Percentiles rank a stretch among this genome's conserved stretches.
phyloP scores from a whole-genome alignment of 495 filamentous ascomycete species.

The Cercophora newfieldiana region DNA sequence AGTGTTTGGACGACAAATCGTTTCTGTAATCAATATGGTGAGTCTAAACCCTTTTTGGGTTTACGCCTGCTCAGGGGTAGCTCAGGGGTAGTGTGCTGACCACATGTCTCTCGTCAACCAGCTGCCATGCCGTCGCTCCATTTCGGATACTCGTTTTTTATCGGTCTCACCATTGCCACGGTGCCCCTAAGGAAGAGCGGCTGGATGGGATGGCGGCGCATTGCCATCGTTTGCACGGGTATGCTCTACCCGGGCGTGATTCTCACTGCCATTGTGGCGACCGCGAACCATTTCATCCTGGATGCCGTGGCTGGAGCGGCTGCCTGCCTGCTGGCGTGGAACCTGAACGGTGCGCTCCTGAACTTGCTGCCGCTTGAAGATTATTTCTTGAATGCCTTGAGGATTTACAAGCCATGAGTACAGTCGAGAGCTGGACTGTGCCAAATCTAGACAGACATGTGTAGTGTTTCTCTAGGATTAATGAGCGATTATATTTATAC shows the following conservation, averaged over 20 bases:
- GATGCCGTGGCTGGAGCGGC: slow-evolving; percentile 66
- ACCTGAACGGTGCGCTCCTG: slow-evolving; percentile 28
- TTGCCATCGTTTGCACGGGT: slow-evolving; percentile 50
- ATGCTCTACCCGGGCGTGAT: slow-evolving; percentile 66
- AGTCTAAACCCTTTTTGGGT: neutral
- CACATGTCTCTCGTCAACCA: neutral
- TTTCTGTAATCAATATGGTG: slow-evolving; percentile 54
- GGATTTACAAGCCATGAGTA: slow-evolving; percentile 33
- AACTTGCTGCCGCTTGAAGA: slow-evolving; percentile 35
- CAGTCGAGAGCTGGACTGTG: too few species aligned
- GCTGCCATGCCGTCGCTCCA: slow-evolving; percentile 81
- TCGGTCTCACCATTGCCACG: slow-evolving; percentile 64
- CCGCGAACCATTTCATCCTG: slow-evolving; percentile 72
- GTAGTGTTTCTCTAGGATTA: too few species aligned
- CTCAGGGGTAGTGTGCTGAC: neutral
- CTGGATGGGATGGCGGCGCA: slow-evolving; percentile 29
- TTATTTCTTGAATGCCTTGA: slow-evolving; percentile 29
- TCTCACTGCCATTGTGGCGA: slow-evolving; percentile 67
- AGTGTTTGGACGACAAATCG: slow-evolving; percentile 72
- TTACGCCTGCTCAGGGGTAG: too few species aligned
- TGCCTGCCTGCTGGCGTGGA: slow-evolving; percentile 33
- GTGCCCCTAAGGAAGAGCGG: slow-evolving; percentile 31
- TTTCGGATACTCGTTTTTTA: slow-evolving; percentile 76
- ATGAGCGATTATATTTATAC: too few species aligned
- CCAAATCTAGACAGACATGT: too few species aligned